Percentiles rank a stretch among this genome's conserved stretches.
Evolutionary conservation across 257 asterid species (phyloP).

Genomic region (Nicotiana tabacum): DNA sequence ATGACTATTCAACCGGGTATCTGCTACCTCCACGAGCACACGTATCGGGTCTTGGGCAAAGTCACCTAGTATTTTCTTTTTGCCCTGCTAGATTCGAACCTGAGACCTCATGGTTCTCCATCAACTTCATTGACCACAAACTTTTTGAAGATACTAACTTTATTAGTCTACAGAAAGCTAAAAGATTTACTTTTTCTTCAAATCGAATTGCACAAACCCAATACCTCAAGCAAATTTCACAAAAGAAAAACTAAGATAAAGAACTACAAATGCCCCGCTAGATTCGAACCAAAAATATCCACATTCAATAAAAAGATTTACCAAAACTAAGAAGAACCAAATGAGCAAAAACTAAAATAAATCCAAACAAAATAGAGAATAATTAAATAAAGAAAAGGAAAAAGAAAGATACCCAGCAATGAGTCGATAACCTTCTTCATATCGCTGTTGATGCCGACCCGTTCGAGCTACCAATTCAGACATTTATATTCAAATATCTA

Average conservation of each 20-base stretch:
- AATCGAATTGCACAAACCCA: slow-evolving; percentile 1
- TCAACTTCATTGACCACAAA: not conserved
- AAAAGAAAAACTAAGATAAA: not conserved
- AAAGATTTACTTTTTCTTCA: not conserved
- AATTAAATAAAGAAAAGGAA: not conserved
- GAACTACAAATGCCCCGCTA: not conserved
- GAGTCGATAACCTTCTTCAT: slow-evolving; percentile 81
- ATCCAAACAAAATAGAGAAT: slow-evolving; percentile 28
- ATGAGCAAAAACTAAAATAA: slow-evolving; percentile 9
- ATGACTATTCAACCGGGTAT: no score
- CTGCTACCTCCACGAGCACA: no score
- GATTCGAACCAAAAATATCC: not conserved
- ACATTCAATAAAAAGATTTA: not conserved
- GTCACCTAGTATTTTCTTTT: no score
- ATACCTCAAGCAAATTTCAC: not conserved
- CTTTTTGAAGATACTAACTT: not conserved
- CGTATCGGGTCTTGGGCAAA: no score
- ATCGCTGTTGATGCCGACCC: slow-evolving; percentile 88
- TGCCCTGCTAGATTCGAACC: no score
- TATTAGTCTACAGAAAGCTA: not conserved
- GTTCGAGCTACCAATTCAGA: slow-evolving; percentile 94
- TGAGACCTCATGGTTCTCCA: no score
- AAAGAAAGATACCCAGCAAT: slow-evolving; percentile 56
- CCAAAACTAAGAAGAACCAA: not conserved
- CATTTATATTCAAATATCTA: slow-evolving; percentile 39